These are phyloP conservation scores for Trichoderma afroharzianum DNA, from an alignment of 2,329 filamentous ascomycete species.

Conservation along the genomic window DNA sequence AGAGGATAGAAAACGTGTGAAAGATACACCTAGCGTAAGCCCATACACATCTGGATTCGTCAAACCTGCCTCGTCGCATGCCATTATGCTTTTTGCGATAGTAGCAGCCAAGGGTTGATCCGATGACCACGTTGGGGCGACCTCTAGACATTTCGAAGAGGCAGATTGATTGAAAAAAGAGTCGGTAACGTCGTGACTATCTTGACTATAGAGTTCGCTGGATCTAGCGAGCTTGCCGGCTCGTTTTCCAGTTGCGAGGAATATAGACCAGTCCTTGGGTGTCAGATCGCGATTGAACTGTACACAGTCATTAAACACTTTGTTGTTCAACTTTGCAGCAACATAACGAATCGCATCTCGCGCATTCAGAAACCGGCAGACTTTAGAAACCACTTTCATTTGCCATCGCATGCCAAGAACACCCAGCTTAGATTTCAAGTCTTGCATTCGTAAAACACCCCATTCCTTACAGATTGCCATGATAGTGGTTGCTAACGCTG, in stretches of 20 bases:
- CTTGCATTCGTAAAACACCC: slow-evolving; percentile 55
- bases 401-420: slow-evolving; percentile 53
- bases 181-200: slow-evolving; percentile 26
- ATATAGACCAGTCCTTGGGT: slow-evolving; percentile 53
- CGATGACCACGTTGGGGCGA: slow-evolving; percentile 31
- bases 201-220: slow-evolving; percentile 22
- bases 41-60: slow-evolving; percentile 38
- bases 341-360: slow-evolving; percentile 55
- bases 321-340: slow-evolving; percentile 50
- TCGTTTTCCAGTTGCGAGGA: slow-evolving; percentile 48
- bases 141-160: slow-evolving; percentile 25
- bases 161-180: slow-evolving; percentile 22
- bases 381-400: slow-evolving; percentile 58
- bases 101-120: slow-evolving; percentile 34
- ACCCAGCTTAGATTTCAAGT: slow-evolving; percentile 56
- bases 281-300: slow-evolving; percentile 56
- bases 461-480: slow-evolving; percentile 56
- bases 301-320: slow-evolving; percentile 59
- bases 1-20: slow-evolving; percentile 37
- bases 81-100: slow-evolving; percentile 30
- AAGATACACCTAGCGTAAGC: slow-evolving; percentile 35
- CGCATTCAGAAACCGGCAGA: slow-evolving; percentile 54
- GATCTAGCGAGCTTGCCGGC: slow-evolving; percentile 27
- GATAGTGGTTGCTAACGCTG: slow-evolving; percentile 54
- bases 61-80: slow-evolving; percentile 28